phyloP scores from a whole-genome alignment of 768 basidiomycete genomes.

The Panellus pusillus region DNA sequence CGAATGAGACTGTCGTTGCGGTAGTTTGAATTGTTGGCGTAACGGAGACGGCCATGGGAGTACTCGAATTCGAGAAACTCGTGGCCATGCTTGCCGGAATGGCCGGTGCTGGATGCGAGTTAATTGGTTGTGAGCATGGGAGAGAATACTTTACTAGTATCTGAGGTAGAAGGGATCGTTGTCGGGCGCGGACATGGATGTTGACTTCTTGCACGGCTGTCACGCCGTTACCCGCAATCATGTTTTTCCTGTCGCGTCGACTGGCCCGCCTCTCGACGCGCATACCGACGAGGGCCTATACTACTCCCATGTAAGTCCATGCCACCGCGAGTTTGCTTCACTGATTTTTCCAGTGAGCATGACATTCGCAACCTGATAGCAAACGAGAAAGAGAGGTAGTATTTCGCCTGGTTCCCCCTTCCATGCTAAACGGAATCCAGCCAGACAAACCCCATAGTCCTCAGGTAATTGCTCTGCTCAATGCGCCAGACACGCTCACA shows the following conservation, averaged over 20 bases:
- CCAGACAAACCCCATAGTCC: slow-evolving; percentile 8
- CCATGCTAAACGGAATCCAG: background rate
- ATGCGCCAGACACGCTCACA: background rate
- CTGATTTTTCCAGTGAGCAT: slow-evolving; percentile 5
- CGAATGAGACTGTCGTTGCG: slow-evolving; percentile 95
- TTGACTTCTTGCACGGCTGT: slow-evolving; percentile 5
- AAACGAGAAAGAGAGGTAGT: slow-evolving; percentile 9
- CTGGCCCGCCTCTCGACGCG: no score
- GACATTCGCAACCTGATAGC: slow-evolving; percentile 7
- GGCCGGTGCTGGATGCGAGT: slow-evolving; percentile 72
- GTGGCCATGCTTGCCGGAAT: slow-evolving; percentile 96
- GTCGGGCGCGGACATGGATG: slow-evolving; percentile 48
- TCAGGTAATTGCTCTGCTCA: background rate
- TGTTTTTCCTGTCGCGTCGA: background rate
- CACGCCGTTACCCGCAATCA: background rate
- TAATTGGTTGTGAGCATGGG: background rate
- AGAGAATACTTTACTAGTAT: slow-evolving; percentile 43
- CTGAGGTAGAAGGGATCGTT: slow-evolving; percentile 81
- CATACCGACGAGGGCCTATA: no score
- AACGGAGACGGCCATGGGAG: slow-evolving; percentile 92
- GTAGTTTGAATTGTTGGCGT: slow-evolving; percentile 99
- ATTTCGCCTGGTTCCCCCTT: background rate
- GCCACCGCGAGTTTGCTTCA: no score
- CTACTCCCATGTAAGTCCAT: no score
- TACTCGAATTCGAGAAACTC: slow-evolving; percentile 99